These are phyloP conservation scores for Pseudogymnoascus sp. DNA, from an alignment of 2,329 filamentous ascomycete species.

Conservation along the genomic window DNA sequence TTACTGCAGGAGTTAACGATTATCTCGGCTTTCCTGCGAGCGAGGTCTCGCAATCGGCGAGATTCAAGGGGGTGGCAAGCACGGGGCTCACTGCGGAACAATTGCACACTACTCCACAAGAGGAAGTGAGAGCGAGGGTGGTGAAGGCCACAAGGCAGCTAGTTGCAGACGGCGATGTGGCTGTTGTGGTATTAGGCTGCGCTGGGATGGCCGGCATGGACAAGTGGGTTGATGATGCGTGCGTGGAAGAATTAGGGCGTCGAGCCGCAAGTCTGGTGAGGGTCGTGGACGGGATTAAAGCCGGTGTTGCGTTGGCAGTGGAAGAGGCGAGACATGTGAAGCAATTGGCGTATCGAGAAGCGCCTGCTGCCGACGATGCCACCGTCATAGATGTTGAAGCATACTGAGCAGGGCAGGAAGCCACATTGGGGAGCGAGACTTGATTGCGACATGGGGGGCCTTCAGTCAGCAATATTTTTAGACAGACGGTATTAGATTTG, in stretches of 20 bases:
- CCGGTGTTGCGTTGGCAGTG: conserved; percentile 43
- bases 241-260: conserved; percentile 56
- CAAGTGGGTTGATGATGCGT: conserved; percentile 63
- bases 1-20: conserved; percentile 55
- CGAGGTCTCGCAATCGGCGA: conserved; percentile 13
- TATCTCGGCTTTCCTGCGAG: conserved; percentile 50
- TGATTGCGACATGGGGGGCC: not conserved
- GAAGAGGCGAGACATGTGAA: conserved; percentile 1
- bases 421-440: not conserved
- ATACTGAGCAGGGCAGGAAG: not conserved
- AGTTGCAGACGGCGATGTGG: conserved; percentile 48
- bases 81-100: conserved; percentile 76
- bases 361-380: not conserved
- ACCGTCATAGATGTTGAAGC: not conserved
- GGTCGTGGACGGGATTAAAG: conserved; percentile 75
- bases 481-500: not conserved
- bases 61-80: conserved; percentile 72
- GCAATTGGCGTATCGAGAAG: not conserved
- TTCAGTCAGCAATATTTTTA: not conserved
- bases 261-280: conserved; percentile 50
- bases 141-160: conserved; percentile 62
- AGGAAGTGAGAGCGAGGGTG: conserved; percentile 59
- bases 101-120: conserved; percentile 61
- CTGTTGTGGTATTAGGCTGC: conserved; percentile 75
- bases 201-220: conserved; percentile 88